Base-by-base conservation (phyloP, 495 filamentous ascomycete genomes). In the Xylaria intraflava region DNA sequence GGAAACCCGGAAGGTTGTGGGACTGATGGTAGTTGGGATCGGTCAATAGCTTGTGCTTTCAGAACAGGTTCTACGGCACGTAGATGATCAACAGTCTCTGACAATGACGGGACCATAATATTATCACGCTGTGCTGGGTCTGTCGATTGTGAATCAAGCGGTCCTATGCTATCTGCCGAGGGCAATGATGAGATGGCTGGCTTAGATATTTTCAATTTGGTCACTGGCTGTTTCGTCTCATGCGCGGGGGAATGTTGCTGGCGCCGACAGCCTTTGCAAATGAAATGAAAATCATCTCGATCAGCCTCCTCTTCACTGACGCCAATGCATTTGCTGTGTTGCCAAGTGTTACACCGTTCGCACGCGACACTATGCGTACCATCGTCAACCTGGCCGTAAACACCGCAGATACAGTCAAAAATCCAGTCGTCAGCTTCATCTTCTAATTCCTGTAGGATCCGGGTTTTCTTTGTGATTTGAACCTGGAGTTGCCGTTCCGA, bases 261-360 rank as follows among this genome's bases (percentile, higher is more conserved):
- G 50, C 80, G 83, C 36, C 81, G 82, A 41, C 93, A 98, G 44
- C 83, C 80, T 20, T 74, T 74, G 71, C 93, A 98, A 46, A 96
- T 72, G 65, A 95, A 96, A 49, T 88, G 84, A 65, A 95, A 96
- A 59, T 94, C 86, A 11, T 91, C 88, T 41, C 83, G 75, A 48
- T 95, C 89, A 6, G 89, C 92, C 51, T 88, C 85, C 41, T 77
- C 74, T 53, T 89, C 78, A 10, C 76, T 77, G 52, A 97, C 87
- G 27, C 83, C 87, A 45, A 95, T 81, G 62, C 93, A 98, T 44
- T 84, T 85, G 73, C 87, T 92, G 61, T 96, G 93, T 65, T 96
- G 92, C 93, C 93, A 98, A 17, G 95, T 84, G 65, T 87, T 93
- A 76, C 93, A 98, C 44, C 78, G 84, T 62, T 97, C 93, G 66